These are phyloP conservation scores for Fusarium sp. DNA, from an alignment of 2,329 filamentous ascomycete genomes.

Conservation along the genomic window DNA sequence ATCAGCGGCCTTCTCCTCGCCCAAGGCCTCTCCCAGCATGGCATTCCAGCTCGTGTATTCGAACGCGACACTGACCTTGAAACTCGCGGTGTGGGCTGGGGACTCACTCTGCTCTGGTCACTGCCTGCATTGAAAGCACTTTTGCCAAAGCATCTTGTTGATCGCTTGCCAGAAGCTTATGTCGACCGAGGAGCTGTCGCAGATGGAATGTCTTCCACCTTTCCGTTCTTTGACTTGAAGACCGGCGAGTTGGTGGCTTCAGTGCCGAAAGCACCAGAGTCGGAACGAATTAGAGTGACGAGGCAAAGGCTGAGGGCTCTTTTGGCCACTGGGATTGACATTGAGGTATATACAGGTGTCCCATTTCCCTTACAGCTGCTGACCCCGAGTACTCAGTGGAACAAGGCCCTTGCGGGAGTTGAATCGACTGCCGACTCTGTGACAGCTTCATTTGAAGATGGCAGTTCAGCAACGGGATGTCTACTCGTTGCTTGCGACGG, in stretches of 20 bases:
- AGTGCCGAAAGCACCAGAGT: conserved; percentile 60
- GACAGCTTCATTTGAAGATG: conserved; percentile 62
- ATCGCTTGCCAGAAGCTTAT: conserved; percentile 63
- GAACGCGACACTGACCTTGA: conserved; percentile 64
- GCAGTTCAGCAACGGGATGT: conserved; percentile 56
- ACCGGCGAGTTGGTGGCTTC: conserved; percentile 59
- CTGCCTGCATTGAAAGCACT: conserved; percentile 65
- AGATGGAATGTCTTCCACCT: conserved; percentile 61
- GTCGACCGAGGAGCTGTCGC: conserved; percentile 66
- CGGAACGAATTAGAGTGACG: conserved; percentile 62
- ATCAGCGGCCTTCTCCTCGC: conserved; percentile 56
- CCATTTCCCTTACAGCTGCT: fast-evolving
- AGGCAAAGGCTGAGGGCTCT: conserved; percentile 61
- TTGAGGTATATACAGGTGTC: conserved; percentile 54
- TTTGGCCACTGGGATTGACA: conserved; percentile 60
- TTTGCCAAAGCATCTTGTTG: conserved; percentile 62
- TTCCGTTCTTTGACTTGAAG: conserved; percentile 69
- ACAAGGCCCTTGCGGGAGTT: conserved; percentile 54
- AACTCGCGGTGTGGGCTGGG: conserved; percentile 69
- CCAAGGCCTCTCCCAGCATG: conserved; percentile 51
- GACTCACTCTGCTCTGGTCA: conserved; percentile 74
- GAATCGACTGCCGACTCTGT: conserved; percentile 51
- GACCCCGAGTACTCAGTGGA: conserved; percentile 53
- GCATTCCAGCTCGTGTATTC: conserved; percentile 62
- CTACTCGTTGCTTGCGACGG: conserved; percentile 67